Conservation (phyloP, 768 basidiomycete species). For the Rhodosporidiobolus odoratus region DNA sequence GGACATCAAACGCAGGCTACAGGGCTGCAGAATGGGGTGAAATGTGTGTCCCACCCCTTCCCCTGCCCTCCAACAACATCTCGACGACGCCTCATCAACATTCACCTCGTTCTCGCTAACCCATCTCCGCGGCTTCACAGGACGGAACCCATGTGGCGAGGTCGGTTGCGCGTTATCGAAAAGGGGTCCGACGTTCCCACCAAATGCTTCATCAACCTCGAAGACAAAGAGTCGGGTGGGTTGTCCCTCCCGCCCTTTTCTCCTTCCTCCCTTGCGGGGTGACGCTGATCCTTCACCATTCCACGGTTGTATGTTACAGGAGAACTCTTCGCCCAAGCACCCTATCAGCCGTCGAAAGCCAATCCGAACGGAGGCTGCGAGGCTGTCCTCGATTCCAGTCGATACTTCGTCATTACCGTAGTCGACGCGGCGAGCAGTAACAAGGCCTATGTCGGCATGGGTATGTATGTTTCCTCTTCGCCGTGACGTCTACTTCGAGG, state of each 20-base stretch:
- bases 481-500: too few relatives aligned
- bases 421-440: slow-evolving; percentile 31
- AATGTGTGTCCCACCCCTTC: neutral
- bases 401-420: slow-evolving; percentile 42
- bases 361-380: slow-evolving; percentile 38
- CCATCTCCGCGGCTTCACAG: neutral
- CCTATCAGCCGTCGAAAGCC: slow-evolving; percentile 33
- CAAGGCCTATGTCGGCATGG: slow-evolving; percentile 42
- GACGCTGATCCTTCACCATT: neutral
- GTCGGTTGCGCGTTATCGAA: slow-evolving; percentile 37
- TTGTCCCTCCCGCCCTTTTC: neutral
- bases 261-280: neutral
- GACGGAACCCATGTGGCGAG: slow-evolving; percentile 41
- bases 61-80: too few relatives aligned
- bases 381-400: slow-evolving; percentile 33
- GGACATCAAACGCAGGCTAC: slow-evolving; percentile 39
- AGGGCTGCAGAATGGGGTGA: slow-evolving; percentile 38
- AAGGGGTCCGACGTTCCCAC: slow-evolving; percentile 27
- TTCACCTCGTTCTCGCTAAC: neutral
- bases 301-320: slow-evolving; percentile 7
- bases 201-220: slow-evolving; percentile 34
- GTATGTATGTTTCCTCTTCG: too few relatives aligned
- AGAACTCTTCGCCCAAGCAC: slow-evolving; percentile 40
- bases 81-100: neutral
- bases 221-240: slow-evolving; percentile 37